A percentile compares a stretch with the other conserved stretches of the same genome.
Evolutionary conservation across 257 asterid genomes (phyloP).

Genomic region (Penstemon barbatus): DNA sequence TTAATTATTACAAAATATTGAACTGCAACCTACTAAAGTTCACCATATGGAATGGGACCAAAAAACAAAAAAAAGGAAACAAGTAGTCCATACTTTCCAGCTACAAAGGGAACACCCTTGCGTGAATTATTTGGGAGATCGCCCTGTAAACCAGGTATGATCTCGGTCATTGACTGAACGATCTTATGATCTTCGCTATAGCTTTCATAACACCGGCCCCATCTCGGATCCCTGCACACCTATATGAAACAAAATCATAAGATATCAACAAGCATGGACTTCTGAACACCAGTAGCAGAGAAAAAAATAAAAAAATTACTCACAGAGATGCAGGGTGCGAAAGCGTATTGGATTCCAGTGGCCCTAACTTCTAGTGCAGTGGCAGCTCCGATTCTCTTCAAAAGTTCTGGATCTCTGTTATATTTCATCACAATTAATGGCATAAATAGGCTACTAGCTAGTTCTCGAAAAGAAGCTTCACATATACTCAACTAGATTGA

Average conservation of each 20-base stretch:
- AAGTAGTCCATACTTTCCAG: slow-evolving; percentile 11
- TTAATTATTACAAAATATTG: neutral
- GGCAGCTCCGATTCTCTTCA: slow-evolving; percentile 68
- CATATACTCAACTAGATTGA: neutral
- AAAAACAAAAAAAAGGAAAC: too few species aligned
- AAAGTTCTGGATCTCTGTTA: slow-evolving; percentile 57
- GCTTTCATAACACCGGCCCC: slow-evolving; percentile 69
- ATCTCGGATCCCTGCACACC: slow-evolving; percentile 63
- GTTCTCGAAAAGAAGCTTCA: neutral
- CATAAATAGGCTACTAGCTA: neutral
- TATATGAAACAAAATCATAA: neutral
- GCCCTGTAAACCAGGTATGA: slow-evolving; percentile 51
- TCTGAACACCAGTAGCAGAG: neutral
- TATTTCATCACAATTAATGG: neutral
- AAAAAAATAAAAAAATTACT: neutral
- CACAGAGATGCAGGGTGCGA: slow-evolving; percentile 71
- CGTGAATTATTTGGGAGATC: slow-evolving; percentile 33
- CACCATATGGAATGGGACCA: too few species aligned
- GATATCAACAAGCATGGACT: neutral
- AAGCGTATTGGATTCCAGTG: slow-evolving; percentile 62
- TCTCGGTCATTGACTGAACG: slow-evolving; percentile 46
- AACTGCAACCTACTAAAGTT: too few species aligned
- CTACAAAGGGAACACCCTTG: slow-evolving; percentile 15
- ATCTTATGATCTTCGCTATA: slow-evolving; percentile 56
- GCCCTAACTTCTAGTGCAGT: slow-evolving; percentile 77